These are phyloP conservation scores for Cordyceps javanica DNA, from an alignment of 2,329 filamentous ascomycete species.

Conservation along the genomic window DNA sequence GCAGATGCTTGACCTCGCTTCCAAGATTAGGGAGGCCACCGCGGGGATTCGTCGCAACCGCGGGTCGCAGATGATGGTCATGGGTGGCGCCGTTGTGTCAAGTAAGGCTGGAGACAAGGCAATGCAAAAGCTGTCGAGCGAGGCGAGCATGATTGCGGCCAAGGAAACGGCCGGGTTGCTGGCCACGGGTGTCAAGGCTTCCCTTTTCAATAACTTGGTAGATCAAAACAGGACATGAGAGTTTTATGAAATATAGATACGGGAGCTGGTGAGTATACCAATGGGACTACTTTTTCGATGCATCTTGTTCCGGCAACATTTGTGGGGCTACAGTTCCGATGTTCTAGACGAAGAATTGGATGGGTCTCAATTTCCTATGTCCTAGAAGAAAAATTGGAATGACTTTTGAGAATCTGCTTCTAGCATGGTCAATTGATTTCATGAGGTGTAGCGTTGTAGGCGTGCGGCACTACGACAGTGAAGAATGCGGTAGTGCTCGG, in stretches of 20 bases:
- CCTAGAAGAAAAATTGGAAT: too few species aligned
- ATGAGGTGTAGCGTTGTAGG: too few species aligned
- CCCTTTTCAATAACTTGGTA: constrained; percentile 48
- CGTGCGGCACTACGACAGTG: too few species aligned
- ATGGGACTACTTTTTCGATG: neutral
- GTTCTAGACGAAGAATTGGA: too few species aligned
- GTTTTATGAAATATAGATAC: neutral
- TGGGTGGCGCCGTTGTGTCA: constrained; percentile 41
- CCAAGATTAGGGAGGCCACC: constrained; percentile 68
- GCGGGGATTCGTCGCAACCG: constrained; percentile 22
- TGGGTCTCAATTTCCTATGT: too few species aligned
- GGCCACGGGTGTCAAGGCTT: constrained; percentile 56
- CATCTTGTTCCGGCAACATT: neutral
- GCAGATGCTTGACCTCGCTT: constrained; percentile 81
- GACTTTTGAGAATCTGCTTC: too few species aligned
- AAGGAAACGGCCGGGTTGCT: constrained; percentile 59
- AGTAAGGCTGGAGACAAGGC: constrained; percentile 36
- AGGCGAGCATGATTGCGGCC: constrained; percentile 54
- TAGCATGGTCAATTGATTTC: too few species aligned
- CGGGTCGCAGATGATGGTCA: constrained; percentile 20
- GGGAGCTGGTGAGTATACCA: neutral
- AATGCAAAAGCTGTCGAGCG: constrained; percentile 53
- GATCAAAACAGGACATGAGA: constrained; percentile 10
- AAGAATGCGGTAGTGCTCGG: too few species aligned
- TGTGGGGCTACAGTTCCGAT: neutral